Evolutionary conservation across 202 grass and related monocot species (phyloP), one percentile per base, ranked within the genome.

Genomic region (Panicum virgatum): DNA sequence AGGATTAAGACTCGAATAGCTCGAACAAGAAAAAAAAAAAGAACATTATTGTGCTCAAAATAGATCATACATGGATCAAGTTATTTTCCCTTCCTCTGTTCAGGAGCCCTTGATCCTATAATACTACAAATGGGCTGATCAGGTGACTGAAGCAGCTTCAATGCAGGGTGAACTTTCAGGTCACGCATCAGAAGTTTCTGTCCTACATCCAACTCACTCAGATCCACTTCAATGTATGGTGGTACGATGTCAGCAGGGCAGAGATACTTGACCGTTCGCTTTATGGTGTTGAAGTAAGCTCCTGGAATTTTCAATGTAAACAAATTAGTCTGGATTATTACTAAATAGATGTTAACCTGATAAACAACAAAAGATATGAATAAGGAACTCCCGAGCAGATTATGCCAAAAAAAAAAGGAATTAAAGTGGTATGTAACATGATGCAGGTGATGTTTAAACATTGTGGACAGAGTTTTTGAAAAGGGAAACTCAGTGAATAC

Each of bases 281-380:
- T 96, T 88, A 98, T 93, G 26, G 89, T 91, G 83, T 98, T 98
- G 72, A 98, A 98, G 62, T 96, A 98, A 72, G 92, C 88, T 66
- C 96, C 96, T 98, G 89, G n/a, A 66, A 69, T 72, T 79, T 48
- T 8, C 34, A 73, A 52, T 59, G 83, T 37, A 54, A 62, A 82
- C 63, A 65, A 27, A 83, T 75, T 43, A 63, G 56, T 18, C 22
- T 63, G 25, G 34, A 83, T 57, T 60, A 13, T 43, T 53, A 8
- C 52, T 66, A 7, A 53, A 66, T 20, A 48, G 8, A 45, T 16
- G 47, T 38, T 59, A 78, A 65, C 14, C 52, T 53, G 50, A 36
- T 65, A 72, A 80, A 69, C n/a, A 26, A 45, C 14, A n/a, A 45
- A 3, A 25, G 0, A 53, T 9, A 72, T 26, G 50, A 62, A 78